Conservation (phyloP, 2,329 filamentous ascomycete genomes). For the Cercospora zeae-maydis region DNA sequence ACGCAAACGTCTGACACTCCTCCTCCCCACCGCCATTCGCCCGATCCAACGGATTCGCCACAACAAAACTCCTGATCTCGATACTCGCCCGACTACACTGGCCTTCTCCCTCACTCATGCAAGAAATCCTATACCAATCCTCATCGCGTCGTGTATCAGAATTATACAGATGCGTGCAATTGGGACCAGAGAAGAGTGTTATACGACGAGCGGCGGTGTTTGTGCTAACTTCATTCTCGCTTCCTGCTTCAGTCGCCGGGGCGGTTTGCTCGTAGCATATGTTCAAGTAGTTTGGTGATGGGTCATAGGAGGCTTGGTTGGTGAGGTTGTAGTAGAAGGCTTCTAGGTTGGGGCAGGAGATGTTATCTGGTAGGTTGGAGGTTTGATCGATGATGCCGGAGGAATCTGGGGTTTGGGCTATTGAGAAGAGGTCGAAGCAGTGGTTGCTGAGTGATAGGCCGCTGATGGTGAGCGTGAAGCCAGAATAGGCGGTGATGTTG, state of each 20-base stretch:
- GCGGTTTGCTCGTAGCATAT: not conserved
- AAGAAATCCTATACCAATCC: not conserved
- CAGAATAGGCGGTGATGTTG: not conserved
- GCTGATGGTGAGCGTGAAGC: not conserved
- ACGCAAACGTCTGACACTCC: not conserved
- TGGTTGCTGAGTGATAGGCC: not conserved
- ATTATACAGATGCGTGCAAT: not conserved
- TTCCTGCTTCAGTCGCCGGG: not conserved
- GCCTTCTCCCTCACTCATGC: not conserved
- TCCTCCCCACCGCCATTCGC: not conserved
- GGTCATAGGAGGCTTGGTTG: not conserved
- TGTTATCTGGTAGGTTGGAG: not conserved
- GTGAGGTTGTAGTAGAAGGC: not conserved
- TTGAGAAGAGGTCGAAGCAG: not conserved
- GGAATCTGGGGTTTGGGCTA: not conserved
- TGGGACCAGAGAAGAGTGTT: not conserved
- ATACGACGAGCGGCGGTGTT: not conserved
- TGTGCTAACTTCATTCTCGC: not conserved
- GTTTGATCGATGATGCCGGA: not conserved
- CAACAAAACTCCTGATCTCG: not conserved
- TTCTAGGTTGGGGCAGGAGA: not conserved
- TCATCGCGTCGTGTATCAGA: not conserved
- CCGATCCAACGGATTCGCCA: not conserved
- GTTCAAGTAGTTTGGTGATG: not conserved
- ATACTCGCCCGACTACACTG: not conserved